phyloP scores from a whole-genome alignment of 495 filamentous ascomycete genomes.

The Podospora sp. region DNA sequence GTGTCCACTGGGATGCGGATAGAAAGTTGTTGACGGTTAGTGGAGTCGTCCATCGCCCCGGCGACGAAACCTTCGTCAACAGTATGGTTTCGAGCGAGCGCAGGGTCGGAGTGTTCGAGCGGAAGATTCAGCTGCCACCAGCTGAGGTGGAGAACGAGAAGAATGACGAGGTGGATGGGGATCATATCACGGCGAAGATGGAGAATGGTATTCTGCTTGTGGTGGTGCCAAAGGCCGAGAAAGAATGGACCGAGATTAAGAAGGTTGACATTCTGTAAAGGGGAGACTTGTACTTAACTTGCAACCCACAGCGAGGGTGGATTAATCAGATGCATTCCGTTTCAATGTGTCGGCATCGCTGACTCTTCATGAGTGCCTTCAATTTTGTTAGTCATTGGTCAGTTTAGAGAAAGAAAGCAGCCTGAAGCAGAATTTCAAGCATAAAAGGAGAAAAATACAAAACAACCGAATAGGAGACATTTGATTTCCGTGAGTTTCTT shows the following conservation, averaged over 20 bases:
- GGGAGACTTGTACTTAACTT: not conserved
- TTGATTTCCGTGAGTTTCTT: not conserved
- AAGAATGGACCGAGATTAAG: conserved; percentile 60
- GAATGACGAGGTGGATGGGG: conserved; percentile 64
- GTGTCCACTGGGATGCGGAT: conserved; percentile 72
- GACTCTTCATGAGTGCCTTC: not conserved
- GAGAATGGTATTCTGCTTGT: conserved; percentile 60
- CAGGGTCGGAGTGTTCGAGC: conserved; percentile 71
- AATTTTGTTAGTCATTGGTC: no score
- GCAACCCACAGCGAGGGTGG: not conserved
- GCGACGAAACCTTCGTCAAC: conserved; percentile 71
- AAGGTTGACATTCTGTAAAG: conserved; percentile 56
- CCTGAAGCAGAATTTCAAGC: not conserved
- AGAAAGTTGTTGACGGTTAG: conserved; percentile 64
- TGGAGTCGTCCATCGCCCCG: conserved; percentile 71
- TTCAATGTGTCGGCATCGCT: not conserved
- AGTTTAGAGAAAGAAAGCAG: not conserved
- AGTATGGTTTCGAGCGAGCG: conserved; percentile 64
- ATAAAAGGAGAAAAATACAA: not conserved
- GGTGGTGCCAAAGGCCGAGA: conserved; percentile 65
- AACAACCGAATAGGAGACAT: not conserved
- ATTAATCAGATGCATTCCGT: not conserved
- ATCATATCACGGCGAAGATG: conserved; percentile 70
- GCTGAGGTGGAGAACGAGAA: conserved; percentile 45
- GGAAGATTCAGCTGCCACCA: conserved; percentile 62